Percentiles rank a stretch among this genome's conserved stretches.
Evolutionary conservation across 75 land plant genomes (phyloP).

Genomic region (Picea glauca): DNA sequence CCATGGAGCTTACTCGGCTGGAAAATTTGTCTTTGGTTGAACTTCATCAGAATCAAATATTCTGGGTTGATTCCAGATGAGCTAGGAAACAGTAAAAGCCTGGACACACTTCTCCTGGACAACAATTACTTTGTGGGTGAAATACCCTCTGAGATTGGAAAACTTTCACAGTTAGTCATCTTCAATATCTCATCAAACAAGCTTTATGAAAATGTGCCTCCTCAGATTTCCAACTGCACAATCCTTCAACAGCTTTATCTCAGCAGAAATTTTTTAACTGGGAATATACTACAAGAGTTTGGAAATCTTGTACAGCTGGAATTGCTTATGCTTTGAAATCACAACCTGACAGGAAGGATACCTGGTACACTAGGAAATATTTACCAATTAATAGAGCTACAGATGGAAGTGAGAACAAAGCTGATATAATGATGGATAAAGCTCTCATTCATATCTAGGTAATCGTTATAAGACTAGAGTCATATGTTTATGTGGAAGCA

Average conservation of each 20-base stretch:
- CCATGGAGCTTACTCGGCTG: conserved; percentile 54
- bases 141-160: conserved; percentile 57
- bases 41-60: conserved; percentile 52
- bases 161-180: conserved; percentile 43
- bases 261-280: conserved; percentile 48
- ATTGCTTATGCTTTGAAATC: conserved; percentile 54
- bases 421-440: no score
- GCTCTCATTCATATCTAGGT: no score
- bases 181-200: conserved; percentile 61
- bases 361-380: conserved; percentile 61
- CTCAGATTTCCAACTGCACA: conserved; percentile 36
- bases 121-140: conserved; percentile 46
- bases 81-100: conserved; percentile 41
- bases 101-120: conserved; percentile 53
- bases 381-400: conserved; percentile 61
- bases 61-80: conserved; percentile 64
- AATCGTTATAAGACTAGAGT: no score
- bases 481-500: no score
- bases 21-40: conserved; percentile 47
- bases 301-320: conserved; percentile 63
- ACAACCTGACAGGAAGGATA: conserved; percentile 58
- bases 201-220: conserved; percentile 60
- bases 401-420: conserved; percentile 57
- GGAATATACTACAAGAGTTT: conserved; percentile 43
- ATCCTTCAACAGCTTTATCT: conserved; percentile 62